phyloP scores from a whole-genome alignment of 805 yeast species.

The Saccharomycopsis guyanensis region DNA sequence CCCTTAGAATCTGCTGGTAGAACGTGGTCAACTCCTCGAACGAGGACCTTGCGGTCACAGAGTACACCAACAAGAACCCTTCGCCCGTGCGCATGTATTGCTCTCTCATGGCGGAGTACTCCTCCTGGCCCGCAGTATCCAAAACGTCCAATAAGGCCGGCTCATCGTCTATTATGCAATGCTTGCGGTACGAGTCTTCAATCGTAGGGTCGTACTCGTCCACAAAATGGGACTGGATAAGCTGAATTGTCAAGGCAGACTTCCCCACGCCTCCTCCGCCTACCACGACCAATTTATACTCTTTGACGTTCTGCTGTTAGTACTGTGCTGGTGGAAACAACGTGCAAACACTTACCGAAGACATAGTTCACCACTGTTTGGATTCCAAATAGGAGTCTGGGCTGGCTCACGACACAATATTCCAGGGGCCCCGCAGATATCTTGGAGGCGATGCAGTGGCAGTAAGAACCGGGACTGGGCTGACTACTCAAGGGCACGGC shows the following conservation, averaged over 20 bases:
- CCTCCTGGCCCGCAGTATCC: slow-evolving; percentile 98
- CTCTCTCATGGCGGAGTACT: slow-evolving; percentile 87
- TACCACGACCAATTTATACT: slow-evolving; percentile 89
- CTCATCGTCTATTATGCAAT: slow-evolving; percentile 74
- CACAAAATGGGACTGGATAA: slow-evolving; percentile 90
- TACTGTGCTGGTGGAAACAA: not conserved
- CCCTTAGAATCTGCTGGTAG: slow-evolving; percentile 70
- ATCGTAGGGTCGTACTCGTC: slow-evolving; percentile 98
- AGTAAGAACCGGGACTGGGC: too few relatives aligned
- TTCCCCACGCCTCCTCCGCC: slow-evolving; percentile 99
- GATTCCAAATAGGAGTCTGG: too few relatives aligned
- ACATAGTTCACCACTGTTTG: too few relatives aligned
- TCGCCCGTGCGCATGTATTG: slow-evolving; percentile 96
- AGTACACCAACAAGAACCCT: slow-evolving; percentile 84
- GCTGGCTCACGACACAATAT: too few relatives aligned
- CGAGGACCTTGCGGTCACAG: slow-evolving; percentile 76
- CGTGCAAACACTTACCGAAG: too few relatives aligned
- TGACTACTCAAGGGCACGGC: too few relatives aligned
- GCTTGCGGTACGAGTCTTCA: slow-evolving; percentile 86
- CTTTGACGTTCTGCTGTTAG: slow-evolving; percentile 38
- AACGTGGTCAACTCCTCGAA: slow-evolving; percentile 80
- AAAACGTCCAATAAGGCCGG: slow-evolving; percentile 76
- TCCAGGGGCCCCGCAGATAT: too few relatives aligned
- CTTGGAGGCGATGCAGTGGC: too few relatives aligned
- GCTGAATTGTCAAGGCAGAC: slow-evolving; percentile 89